Base-by-base conservation (phyloP, 2,329 filamentous ascomycete species). In the Hortaea sp. region DNA sequence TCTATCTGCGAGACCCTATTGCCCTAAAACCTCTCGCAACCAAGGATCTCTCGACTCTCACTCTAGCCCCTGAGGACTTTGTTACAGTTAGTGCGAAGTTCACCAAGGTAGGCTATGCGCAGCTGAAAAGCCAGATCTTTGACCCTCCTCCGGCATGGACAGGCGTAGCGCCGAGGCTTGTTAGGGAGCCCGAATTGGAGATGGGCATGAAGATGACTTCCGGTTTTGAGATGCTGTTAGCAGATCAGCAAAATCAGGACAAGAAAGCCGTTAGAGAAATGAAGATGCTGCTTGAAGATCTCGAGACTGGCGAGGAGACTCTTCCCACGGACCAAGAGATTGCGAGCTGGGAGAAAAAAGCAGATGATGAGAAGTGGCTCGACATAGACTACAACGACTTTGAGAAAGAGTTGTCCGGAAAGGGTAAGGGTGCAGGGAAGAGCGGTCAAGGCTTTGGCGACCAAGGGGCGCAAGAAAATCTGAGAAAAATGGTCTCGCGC, bases 331-430 rank as follows among this genome's bases (percentile, higher is more conserved):
- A 94, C 55, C 66, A 72, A 0, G 85, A 90, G n/a, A 87, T 97
- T 7, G 64, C 66, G 28, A 57, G 62, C 1, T 97, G 92, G 90
- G 71, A 75, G 2, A 66, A 71, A 29, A 74, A 70, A n/a, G 78
- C 90, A 42, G 90, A 97, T 50, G 80, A 88, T 56, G 92, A 97
- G 57, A 75, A 78, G 20, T 98, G 92, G 92, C 73, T 98, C 53
- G 82, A 97, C 56, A 94, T 98, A 47, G 82, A 89, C 60, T 95
- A 88, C 55, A 77, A 84, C 12, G 88, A 95, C 51, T 88, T 98
- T 46, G 89, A 95, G 58, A 74, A 76, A 29, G 88, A 95, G 62
- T 69, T 98, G 1, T 70, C 72, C 45, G 78, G 77, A 29, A 65
- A 49, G 35, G 49, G 63, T 10, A 45, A 27, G 1, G 47, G 49